phyloP scores from a whole-genome alignment of 202 grass and related monocot species.

The Hordeum pubiflorum region DNA sequence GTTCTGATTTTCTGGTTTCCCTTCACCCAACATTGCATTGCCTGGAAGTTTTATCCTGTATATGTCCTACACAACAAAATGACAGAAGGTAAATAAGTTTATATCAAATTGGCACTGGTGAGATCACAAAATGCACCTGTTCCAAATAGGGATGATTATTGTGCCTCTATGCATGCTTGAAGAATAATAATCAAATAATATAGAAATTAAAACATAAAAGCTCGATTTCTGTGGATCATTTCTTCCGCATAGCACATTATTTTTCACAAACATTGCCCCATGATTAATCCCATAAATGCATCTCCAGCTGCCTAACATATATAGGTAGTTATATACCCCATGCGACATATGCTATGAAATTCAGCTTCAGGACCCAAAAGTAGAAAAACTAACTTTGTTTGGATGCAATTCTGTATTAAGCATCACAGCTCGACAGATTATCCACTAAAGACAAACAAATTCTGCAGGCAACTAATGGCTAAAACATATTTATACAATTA shows the following conservation, averaged over 20 bases:
- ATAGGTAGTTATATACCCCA: not conserved
- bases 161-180: not conserved
- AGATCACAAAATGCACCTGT: not conserved
- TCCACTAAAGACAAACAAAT: not conserved
- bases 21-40: slow-evolving; percentile 86
- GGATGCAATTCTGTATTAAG: not conserved
- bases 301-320: not conserved
- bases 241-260: not conserved
- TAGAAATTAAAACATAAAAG: not conserved
- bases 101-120: not conserved
- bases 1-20: slow-evolving; percentile 98
- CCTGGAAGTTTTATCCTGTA: slow-evolving; percentile 98
- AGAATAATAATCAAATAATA: slow-evolving; percentile 5
- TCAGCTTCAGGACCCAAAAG: not conserved
- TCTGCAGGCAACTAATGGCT: not conserved
- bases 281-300: not conserved
- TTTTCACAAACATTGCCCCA: not conserved
- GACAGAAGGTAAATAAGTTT: slow-evolving; percentile 15
- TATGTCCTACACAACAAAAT: slow-evolving; percentile 62
- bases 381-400: slow-evolving; percentile 1
- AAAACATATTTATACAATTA: not conserved
- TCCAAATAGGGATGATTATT: not conserved
- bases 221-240: not conserved
- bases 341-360: not conserved
- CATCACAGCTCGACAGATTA: not conserved